Evolutionary conservation across 1,139 yeast species (phyloP).

Genomic region (Schizosaccharomyces versatilis): DNA sequence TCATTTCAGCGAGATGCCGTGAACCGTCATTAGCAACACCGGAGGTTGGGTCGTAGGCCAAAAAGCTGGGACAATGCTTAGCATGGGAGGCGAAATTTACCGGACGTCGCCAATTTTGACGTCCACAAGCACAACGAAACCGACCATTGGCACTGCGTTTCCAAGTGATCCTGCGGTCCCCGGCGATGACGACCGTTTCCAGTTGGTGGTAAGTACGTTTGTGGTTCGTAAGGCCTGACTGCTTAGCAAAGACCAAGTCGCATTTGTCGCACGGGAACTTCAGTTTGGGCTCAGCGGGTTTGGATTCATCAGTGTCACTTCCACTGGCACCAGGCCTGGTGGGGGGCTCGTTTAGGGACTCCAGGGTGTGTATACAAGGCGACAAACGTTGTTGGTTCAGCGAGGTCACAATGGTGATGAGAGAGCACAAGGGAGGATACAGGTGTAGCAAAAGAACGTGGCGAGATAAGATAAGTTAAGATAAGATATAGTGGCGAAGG

Average conservation of each 20-base stretch:
- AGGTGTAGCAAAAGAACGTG: too few relatives aligned
- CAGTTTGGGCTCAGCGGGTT: background rate
- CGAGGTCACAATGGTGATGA: too few relatives aligned
- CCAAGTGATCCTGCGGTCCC: constrained; percentile 1
- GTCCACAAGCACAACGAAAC: background rate
- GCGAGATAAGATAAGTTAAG: too few relatives aligned
- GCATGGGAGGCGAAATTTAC: constrained; percentile 2
- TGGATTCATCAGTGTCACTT: background rate
- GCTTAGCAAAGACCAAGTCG: constrained; percentile 1
- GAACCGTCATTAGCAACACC: too few relatives aligned
- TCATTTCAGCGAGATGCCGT: too few relatives aligned
- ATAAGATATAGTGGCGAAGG: too few relatives aligned
- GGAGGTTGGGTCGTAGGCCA: background rate
- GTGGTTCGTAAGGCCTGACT: constrained; percentile 1
- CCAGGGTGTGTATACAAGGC: too few relatives aligned
- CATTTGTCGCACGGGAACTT: background rate
- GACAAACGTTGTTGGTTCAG: too few relatives aligned
- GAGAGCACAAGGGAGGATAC: too few relatives aligned
- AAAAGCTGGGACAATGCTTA: constrained; percentile 1
- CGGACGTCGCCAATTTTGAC: constrained; percentile 1
- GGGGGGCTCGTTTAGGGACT: too few relatives aligned
- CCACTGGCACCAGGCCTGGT: too few relatives aligned
- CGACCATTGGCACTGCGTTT: background rate
- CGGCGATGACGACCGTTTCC: constrained; percentile 1
- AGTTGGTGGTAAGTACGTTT: constrained; percentile 1